phyloP scores from a whole-genome alignment of 163 green algal species.

The Chloromonas sp. region DNA sequence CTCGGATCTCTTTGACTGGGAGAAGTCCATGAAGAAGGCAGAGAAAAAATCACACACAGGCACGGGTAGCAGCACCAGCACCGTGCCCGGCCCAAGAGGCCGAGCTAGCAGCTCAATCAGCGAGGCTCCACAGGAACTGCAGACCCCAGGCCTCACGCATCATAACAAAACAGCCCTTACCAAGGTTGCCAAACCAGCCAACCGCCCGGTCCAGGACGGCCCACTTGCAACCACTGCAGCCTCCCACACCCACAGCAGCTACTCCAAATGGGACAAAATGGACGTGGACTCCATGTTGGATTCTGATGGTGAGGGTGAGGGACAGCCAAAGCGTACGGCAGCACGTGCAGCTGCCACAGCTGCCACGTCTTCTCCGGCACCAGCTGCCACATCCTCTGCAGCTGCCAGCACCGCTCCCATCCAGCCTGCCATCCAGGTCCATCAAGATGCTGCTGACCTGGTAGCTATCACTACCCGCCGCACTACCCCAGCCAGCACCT shows the following conservation, averaged over 20 bases:
- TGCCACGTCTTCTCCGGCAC: neutral
- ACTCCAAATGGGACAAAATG: conserved; percentile 73
- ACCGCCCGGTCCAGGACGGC: neutral
- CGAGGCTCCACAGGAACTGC: conserved; percentile 6
- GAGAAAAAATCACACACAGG: conserved; percentile 8
- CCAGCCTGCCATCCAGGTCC: neutral
- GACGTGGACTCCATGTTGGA: conserved; percentile 57
- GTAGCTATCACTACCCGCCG: neutral
- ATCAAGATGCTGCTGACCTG: no score
- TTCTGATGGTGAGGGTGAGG: conserved; percentile 20
- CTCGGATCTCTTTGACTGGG: conserved; percentile 59
- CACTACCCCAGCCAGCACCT: neutral
- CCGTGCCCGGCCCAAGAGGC: conserved; percentile 15
- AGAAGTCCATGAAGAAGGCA: conserved; percentile 48
- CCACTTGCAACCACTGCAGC: conserved; percentile 32
- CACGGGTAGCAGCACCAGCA: neutral
- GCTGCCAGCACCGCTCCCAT: neutral
- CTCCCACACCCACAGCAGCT: conserved; percentile 69
- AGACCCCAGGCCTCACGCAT: conserved; percentile 8
- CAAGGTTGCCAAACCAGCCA: neutral
- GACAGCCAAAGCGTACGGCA: neutral
- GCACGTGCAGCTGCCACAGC: neutral
- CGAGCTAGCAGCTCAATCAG: conserved; percentile 2
- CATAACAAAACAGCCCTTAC: neutral
- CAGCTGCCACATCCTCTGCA: neutral